These are phyloP conservation scores for Tolypocladium pustulatum DNA, from an alignment of 2,329 filamentous ascomycete genomes.

Conservation along the genomic window DNA sequence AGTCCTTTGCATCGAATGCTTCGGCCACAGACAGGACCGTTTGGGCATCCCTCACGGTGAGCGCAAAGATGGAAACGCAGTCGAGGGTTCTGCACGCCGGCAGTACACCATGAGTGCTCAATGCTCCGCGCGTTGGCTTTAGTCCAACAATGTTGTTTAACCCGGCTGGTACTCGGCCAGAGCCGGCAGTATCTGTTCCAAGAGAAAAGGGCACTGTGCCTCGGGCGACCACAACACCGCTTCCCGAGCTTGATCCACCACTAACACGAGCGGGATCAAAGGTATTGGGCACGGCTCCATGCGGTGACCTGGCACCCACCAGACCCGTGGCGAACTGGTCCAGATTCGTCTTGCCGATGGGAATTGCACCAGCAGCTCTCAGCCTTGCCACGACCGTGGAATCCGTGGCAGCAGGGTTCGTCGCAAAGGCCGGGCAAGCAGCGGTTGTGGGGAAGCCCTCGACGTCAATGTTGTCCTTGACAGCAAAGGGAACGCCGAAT, in stretches of 20 bases:
- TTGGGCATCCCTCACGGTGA: conserved; percentile 37
- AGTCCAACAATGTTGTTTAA: conserved; percentile 43
- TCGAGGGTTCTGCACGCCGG: conserved; percentile 48
- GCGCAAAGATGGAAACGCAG: conserved; percentile 43
- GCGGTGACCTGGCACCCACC: conserved; percentile 49
- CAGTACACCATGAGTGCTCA: conserved; percentile 37
- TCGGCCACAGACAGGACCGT: conserved; percentile 37
- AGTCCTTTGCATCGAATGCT: conserved; percentile 35
- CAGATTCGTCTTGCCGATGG: conserved; percentile 49
- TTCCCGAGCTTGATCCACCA: conserved; percentile 50
- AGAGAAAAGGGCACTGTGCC: conserved; percentile 44
- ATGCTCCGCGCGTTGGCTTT: conserved; percentile 41
- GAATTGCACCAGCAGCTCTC: conserved; percentile 41
- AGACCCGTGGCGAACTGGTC: conserved; percentile 55
- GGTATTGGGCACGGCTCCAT: conserved; percentile 43
- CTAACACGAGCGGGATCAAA: conserved; percentile 27
- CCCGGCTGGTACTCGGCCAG: conserved; percentile 40
- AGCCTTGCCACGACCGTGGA: conserved; percentile 38
- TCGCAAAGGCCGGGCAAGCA: conserved; percentile 37
- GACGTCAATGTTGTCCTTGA: conserved; percentile 47
- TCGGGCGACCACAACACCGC: conserved; percentile 41
- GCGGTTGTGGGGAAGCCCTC: conserved; percentile 40
- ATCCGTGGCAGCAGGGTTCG: conserved; percentile 31
- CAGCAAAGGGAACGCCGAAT: conserved; percentile 45
- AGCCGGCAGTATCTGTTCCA: conserved; percentile 45